Evolutionary conservation across 768 basidiomycete genomes (phyloP).

Genomic region (Hericium coralloides): DNA sequence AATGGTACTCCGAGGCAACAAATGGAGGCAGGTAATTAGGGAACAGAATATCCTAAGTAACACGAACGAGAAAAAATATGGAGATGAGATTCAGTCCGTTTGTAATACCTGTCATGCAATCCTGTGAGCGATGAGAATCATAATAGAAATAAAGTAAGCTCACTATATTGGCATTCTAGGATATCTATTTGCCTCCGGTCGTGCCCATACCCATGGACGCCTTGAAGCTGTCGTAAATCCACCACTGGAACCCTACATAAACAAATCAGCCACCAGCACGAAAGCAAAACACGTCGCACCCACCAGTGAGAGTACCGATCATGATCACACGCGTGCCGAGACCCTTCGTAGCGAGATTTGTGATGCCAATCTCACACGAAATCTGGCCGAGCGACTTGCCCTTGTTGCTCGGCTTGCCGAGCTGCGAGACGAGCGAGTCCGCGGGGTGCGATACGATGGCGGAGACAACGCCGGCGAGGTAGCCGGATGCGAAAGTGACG

Average conservation of each 20-base stretch:
- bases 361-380: constrained; percentile 59
- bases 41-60: no score
- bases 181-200: constrained; percentile 73
- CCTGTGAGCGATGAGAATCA: not conserved
- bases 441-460: constrained; percentile 96
- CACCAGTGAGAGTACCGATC: constrained; percentile 42
- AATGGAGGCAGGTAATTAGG: no score
- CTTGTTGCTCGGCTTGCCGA: constrained; percentile 84
- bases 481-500: constrained; percentile 84
- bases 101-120: no score
- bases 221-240: constrained; percentile 91
- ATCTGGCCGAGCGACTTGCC: constrained; percentile 71
- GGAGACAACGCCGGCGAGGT: constrained; percentile 92
- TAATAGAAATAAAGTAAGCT: not conserved
- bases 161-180: constrained; percentile 1
- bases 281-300: no score
- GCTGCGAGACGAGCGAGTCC: constrained; percentile 86
- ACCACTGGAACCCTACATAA: constrained; percentile 67
- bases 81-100: no score
- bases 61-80: no score
- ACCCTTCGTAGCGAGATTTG: constrained; percentile 70
- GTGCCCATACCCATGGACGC: constrained; percentile 76
- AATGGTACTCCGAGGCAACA: no score
- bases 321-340: constrained; percentile 81
- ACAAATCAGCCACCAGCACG: no score